Evolutionary conservation across 208 protist species (phyloP), one percentile per base, ranked within the genome.

Genomic region (Leptomonas seymouri): DNA sequence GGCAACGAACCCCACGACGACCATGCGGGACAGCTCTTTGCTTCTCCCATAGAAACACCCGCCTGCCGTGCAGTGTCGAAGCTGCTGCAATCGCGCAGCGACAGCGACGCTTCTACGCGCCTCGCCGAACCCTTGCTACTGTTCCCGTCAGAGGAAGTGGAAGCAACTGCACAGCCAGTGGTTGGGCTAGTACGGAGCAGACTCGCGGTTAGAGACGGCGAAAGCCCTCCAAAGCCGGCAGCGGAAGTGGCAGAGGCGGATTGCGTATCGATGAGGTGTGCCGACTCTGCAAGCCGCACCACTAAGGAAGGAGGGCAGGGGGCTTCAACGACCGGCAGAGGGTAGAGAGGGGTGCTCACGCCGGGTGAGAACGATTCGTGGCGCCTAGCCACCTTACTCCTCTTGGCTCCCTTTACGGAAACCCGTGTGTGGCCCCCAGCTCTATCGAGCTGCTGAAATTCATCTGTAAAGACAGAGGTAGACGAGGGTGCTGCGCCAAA

Each of bases 261-360:
- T 12, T 41, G 44, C 1, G 45, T 27, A 46, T 65, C 60, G 31
- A 65, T 65, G 46, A 65, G 28, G 31, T 55, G 60, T 15, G 41
- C 34, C 21, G 44, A 28, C 5, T 21, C 28, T 2, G 45, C 60
- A 23, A 55, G 44, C 2, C 42, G 60, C 8, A 65, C 46, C 20
- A 31, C 25, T 5, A 65, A 28, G 6, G 60, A 27, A 14, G 60
- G 60, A 28, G 60, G 60, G 60, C 36, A 55, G 0, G 60, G 46
- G 30, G 28, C 60, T 7, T 53, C 45, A 0, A 65, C n/a, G 46
- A 51, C 18, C 23, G 58, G n/a, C 4, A 36, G 16, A 0, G 58
- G 41, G 58, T 1, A 53, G 42, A 20, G 8, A 42, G 46, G 30
- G 7, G 42, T 55, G 27, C n/a, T 41, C 16, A 55, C 46, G 6